These are phyloP conservation scores for Thymus mandschuricus DNA, from an alignment of 257 asterid genomes.

Conservation along the genomic window DNA sequence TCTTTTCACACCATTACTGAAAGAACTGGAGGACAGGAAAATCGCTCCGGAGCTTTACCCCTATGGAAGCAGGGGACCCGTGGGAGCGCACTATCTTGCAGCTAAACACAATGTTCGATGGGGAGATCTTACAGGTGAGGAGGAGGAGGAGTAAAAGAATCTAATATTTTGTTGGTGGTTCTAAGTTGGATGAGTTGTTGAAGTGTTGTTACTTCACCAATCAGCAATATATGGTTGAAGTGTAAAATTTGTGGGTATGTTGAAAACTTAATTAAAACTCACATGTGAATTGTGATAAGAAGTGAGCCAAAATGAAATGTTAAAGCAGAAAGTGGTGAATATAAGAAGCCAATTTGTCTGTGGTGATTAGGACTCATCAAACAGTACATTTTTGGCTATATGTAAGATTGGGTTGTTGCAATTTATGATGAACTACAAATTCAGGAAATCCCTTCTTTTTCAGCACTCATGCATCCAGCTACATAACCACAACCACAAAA, in stretches of 20 bases:
- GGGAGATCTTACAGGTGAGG: conserved; percentile 86
- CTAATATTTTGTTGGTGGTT: neutral
- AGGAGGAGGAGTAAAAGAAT: neutral
- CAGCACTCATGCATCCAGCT: neutral
- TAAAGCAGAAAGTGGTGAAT: conserved; percentile 21
- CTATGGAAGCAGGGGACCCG: conserved; percentile 94
- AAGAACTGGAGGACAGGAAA: conserved; percentile 73
- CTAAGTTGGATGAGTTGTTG: neutral
- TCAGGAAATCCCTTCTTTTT: neutral
- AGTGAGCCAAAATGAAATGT: neutral
- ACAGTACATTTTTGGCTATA: conserved; percentile 26
- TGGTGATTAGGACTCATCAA: conserved; percentile 36
- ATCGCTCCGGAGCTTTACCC: conserved; percentile 89
- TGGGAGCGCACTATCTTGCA: conserved; percentile 95
- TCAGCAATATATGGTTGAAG: neutral
- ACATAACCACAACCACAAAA: conserved; percentile 18
- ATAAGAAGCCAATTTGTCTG: conserved; percentile 33
- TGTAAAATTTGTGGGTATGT: neutral
- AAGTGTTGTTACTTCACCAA: neutral
- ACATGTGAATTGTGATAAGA: neutral
- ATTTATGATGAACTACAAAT: conserved; percentile 10
- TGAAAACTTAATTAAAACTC: too few relatives aligned
- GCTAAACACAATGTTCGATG: conserved; percentile 86
- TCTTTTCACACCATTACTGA: conserved; percentile 80
- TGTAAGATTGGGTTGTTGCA: neutral